These are phyloP conservation scores for Myxozyma vanderwaltii DNA, from an alignment of 805 yeast species.

Conservation along the genomic window DNA sequence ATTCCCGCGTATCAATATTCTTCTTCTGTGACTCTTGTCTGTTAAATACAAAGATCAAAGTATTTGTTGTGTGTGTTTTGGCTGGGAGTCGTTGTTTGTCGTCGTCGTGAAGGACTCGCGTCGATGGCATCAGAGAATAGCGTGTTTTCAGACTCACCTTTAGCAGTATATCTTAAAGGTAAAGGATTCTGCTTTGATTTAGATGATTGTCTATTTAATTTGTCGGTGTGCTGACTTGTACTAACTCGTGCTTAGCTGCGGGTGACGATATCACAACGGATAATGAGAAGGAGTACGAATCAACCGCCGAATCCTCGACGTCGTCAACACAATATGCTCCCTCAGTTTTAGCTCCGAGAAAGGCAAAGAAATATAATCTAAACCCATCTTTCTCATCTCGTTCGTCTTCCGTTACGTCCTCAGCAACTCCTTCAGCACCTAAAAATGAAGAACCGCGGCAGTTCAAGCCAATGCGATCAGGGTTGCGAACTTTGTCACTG, in stretches of 20 bases:
- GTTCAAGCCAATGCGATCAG: not conserved
- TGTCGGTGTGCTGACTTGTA: too few species aligned
- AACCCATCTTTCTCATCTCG: not conserved
- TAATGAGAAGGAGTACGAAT: constrained; percentile 10
- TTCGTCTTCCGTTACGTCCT: not conserved
- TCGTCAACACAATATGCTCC: constrained; percentile 2
- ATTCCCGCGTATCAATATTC: too few species aligned
- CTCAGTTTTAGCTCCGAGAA: not conserved
- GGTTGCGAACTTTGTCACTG: constrained; percentile 14
- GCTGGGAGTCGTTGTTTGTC: not conserved
- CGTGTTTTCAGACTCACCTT: constrained; percentile 26
- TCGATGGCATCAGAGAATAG: constrained; percentile 26
- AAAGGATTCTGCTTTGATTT: too few species aligned
- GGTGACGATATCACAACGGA: constrained; percentile 12
- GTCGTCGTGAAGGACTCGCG: constrained; percentile 2
- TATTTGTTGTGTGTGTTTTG: not conserved
- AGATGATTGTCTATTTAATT: not conserved
- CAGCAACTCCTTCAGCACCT: not conserved
- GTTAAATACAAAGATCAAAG: too few species aligned
- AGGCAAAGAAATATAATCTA: not conserved
- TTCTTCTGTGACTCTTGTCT: too few species aligned
- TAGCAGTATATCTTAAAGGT: constrained; percentile 28
- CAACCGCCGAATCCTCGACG: constrained; percentile 3
- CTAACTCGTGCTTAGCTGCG: constrained; percentile 4
- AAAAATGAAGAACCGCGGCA: not conserved